phyloP scores from a whole-genome alignment of 768 basidiomycete species.

The Botryobasidium botryosum region DNA sequence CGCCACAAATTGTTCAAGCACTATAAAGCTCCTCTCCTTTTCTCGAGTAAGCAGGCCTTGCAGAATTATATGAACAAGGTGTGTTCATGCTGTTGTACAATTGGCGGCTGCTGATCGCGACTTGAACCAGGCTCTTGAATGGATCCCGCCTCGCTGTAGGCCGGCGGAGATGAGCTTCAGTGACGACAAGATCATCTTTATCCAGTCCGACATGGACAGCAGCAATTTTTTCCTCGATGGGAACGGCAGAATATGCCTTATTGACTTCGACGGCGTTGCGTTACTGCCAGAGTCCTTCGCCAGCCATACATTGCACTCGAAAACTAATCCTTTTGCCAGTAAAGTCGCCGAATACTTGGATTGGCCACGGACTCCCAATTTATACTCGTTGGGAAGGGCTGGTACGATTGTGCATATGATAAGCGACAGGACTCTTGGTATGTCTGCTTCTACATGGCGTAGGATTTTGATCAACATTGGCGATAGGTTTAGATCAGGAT shows the following conservation, averaged over 20 bases:
- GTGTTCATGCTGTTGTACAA: constrained; percentile 9
- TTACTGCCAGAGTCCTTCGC: constrained; percentile 17
- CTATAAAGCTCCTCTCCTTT: constrained; percentile 12
- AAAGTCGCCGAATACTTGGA: background rate
- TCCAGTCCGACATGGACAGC: constrained; percentile 19
- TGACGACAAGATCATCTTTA: constrained; percentile 17
- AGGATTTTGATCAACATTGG: constrained; percentile 4
- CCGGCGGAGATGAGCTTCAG: constrained; percentile 12
- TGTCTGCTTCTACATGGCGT: background rate
- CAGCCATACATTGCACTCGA: constrained; percentile 9
- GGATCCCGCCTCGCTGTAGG: constrained; percentile 3
- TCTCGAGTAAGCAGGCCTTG: constrained; percentile 9
- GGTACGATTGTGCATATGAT: constrained; percentile 7
- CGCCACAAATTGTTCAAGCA: constrained; percentile 16
- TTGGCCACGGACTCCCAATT: constrained; percentile 3
- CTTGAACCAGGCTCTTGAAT: constrained; percentile 7
- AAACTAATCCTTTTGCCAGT: background rate
- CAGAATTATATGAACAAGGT: constrained; percentile 13
- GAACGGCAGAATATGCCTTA: constrained; percentile 15
- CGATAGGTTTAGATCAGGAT: constrained; percentile 10
- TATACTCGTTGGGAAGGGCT: constrained; percentile 4
- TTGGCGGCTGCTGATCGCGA: background rate
- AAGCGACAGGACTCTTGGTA: constrained; percentile 9
- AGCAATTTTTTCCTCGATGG: constrained; percentile 19
- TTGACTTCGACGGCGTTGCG: constrained; percentile 18